phyloP scores from a whole-genome alignment of 2,329 filamentous ascomycete species.

The Emergomyces pasteurianus region DNA sequence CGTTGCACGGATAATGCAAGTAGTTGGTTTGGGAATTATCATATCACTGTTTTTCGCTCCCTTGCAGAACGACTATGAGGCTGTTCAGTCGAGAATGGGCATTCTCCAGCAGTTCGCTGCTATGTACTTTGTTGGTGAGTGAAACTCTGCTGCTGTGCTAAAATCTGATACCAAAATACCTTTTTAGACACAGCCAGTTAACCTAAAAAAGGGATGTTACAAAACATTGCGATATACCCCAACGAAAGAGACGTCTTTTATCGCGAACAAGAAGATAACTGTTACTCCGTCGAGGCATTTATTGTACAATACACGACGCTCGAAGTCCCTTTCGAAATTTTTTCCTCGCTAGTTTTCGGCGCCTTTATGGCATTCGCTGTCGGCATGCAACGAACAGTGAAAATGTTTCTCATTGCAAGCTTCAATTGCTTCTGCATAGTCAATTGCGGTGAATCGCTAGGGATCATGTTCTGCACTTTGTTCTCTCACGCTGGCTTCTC shows the following conservation, averaged over 20 bases:
- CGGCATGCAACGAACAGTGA: constrained; percentile 49
- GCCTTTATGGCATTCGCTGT: constrained; percentile 52
- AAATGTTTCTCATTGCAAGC: constrained; percentile 55
- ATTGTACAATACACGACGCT: constrained; percentile 57
- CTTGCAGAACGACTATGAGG: constrained; percentile 54
- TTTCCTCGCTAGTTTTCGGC: constrained; percentile 54
- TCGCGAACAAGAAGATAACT: constrained; percentile 60
- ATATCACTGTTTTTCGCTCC: constrained; percentile 61
- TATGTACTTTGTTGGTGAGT: constrained; percentile 27
- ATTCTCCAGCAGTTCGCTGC: constrained; percentile 61
- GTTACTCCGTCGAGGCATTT: constrained; percentile 61
- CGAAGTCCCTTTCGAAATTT: constrained; percentile 60
- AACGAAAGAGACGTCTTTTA: constrained; percentile 65
- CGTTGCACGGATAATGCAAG: constrained; percentile 55
- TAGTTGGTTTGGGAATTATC: constrained; percentile 51
- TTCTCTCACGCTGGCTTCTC: constrained; percentile 65
- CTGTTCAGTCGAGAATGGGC: constrained; percentile 61
- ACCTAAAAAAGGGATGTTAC: constrained; percentile 51
- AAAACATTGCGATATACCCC: constrained; percentile 65
- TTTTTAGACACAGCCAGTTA: background rate
- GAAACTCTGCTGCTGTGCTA: no score
- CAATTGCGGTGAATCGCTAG: constrained; percentile 61
- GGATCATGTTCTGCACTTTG: constrained; percentile 70
- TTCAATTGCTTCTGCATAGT: constrained; percentile 64
- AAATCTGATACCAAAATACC: background rate